phyloP scores from a whole-genome alignment of 768 basidiomycete species.

The Auricularia cornea region DNA sequence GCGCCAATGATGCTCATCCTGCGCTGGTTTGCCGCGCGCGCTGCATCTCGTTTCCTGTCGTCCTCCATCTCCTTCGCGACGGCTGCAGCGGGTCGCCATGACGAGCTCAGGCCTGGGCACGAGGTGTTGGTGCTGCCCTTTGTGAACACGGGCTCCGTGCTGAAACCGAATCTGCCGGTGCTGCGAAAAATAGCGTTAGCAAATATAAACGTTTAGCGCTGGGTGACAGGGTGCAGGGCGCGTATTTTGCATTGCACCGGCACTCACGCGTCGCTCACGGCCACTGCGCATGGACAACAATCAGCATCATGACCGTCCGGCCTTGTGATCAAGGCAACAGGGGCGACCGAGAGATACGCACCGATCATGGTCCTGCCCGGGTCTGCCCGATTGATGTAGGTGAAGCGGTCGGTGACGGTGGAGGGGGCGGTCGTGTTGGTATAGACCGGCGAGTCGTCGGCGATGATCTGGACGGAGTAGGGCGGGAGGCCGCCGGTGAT shows the following conservation, averaged over 20 bases:
- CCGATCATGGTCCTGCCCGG: neutral
- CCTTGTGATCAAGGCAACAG: neutral
- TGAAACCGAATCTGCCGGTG: neutral
- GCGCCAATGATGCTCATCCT: neutral
- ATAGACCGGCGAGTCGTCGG: neutral
- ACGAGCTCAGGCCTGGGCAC: neutral
- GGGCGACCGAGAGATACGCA: neutral
- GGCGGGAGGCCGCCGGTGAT: neutral
- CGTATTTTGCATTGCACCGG: too few relatives aligned
- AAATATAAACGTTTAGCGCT: neutral
- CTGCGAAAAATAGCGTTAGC: neutral
- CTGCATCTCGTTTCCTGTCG: neutral
- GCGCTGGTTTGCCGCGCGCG: neutral
- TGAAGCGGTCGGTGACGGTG: neutral
- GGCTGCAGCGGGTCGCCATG: neutral
- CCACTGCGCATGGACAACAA: neutral
- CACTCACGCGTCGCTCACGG: neutral
- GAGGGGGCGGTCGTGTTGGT: neutral
- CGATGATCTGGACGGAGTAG: conserved; percentile 1
- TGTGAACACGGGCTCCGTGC: neutral
- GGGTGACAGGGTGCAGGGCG: too few relatives aligned
- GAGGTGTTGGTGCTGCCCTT: conserved; percentile 1
- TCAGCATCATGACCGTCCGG: neutral
- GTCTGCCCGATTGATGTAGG: neutral
- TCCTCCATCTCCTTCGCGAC: neutral